Percentiles rank a stretch among this genome's conserved stretches.
Conservation (phyloP, 345 rosid genomes). For the Moringa oleifera region DNA sequence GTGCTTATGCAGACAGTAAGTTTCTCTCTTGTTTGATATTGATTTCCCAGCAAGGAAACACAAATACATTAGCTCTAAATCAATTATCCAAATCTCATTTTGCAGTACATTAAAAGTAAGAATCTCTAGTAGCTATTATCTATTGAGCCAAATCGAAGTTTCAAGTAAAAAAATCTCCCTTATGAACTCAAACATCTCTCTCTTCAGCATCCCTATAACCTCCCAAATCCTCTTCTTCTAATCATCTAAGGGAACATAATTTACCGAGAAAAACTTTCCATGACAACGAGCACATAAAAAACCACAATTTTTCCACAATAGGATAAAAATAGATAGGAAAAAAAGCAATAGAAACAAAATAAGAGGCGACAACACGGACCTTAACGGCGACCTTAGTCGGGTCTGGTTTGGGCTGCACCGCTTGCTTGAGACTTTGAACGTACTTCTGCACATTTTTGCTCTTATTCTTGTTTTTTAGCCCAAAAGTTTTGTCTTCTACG, state of each 20-base stretch:
- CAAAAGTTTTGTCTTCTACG: slow-evolving; percentile 94
- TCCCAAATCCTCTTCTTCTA: too few species aligned
- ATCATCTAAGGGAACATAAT: too few species aligned
- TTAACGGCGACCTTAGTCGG: slow-evolving; percentile 59
- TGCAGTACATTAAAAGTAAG: background rate
- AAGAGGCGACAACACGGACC: slow-evolving; percentile 28
- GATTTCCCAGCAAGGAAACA: background rate
- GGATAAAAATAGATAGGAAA: background rate
- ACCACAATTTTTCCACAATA: background rate
- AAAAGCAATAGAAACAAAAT: background rate
- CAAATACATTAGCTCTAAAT: background rate
- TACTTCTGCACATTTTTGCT: slow-evolving; percentile 94
- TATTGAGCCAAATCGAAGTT: background rate
- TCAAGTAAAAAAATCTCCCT: background rate
- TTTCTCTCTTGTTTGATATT: background rate
- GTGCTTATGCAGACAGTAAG: background rate
- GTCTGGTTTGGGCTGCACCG: slow-evolving; percentile 79
- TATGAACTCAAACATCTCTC: too few species aligned
- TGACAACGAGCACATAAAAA: too few species aligned
- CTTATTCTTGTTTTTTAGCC: slow-evolving; percentile 90
- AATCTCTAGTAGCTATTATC: background rate
- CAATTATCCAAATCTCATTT: background rate
- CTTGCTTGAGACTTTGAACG: slow-evolving; percentile 75
- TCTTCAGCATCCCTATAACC: too few species aligned
- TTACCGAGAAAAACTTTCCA: too few species aligned